Conservation (phyloP, 148 eudicot genomes). For the Diospyros kaki region DNA sequence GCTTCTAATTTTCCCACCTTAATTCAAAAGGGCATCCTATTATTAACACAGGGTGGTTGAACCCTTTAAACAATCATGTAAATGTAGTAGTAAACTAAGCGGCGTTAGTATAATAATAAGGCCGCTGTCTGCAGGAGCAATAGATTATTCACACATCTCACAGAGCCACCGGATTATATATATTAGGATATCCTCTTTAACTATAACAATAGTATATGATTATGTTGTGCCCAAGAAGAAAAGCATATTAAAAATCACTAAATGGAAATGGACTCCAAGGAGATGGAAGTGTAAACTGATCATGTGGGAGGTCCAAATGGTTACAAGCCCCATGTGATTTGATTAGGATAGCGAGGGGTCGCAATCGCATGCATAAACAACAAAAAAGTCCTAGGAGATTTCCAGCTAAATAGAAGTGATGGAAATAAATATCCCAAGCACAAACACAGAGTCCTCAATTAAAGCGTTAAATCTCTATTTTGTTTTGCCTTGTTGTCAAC, state of each 20-base stretch:
- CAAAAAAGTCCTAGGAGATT: conserved; percentile 12
- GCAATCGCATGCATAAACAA: conserved; percentile 37
- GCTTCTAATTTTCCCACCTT: too few relatives aligned
- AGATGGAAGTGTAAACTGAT: conserved; percentile 20
- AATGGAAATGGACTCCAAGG: conserved; percentile 12
- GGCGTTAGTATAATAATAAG: conserved; percentile 2
- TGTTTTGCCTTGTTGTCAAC: conserved; percentile 18
- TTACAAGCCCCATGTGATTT: conserved; percentile 25
- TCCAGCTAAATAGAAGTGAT: background rate
- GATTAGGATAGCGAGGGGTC: conserved; percentile 17
- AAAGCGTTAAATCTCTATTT: too few relatives aligned
- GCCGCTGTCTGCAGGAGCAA: conserved; percentile 5
- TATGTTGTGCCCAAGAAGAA: conserved; percentile 8
- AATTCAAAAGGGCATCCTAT: too few relatives aligned
- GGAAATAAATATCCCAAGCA: background rate
- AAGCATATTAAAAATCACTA: background rate
- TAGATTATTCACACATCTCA: conserved; percentile 3
- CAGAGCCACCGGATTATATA: conserved; percentile 10
- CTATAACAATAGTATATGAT: background rate
- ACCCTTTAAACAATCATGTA: too few relatives aligned
- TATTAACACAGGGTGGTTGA: too few relatives aligned
- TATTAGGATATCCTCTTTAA: background rate
- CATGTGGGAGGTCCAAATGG: conserved; percentile 18
- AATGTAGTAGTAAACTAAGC: conserved; percentile 3
- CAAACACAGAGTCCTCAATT: too few relatives aligned